A percentile compares a stretch with the other conserved stretches of the same genome.
Evolutionary conservation across 768 basidiomycete genomes (phyloP).

Genomic region (Psilocybe azurescens): DNA sequence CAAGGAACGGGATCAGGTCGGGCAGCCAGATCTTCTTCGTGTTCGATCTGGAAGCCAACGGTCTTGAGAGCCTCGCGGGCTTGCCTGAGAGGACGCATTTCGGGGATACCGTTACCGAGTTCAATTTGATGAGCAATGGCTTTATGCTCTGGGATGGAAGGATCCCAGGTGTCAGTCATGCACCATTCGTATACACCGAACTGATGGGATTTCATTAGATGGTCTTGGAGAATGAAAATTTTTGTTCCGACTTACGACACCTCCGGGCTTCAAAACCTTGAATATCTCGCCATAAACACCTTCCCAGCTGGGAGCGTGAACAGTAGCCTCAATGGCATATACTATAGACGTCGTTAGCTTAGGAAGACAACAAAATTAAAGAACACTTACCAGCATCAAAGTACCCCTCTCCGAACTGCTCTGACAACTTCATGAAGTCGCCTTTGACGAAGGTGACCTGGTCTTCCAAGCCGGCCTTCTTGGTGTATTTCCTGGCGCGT

Average conservation of each 20-base stretch:
- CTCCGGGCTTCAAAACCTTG: constrained; percentile 95
- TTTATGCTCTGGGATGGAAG: constrained; percentile 86
- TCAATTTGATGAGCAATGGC: constrained; percentile 90
- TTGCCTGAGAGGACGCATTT: constrained; percentile 82
- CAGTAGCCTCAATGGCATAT: constrained; percentile 97
- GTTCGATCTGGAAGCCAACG: constrained; percentile 87
- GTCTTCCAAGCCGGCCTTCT: constrained; percentile 71
- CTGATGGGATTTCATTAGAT: constrained; percentile 41
- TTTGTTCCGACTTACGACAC: constrained; percentile 61
- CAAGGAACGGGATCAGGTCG: constrained; percentile 80
- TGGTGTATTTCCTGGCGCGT: constrained; percentile 85
- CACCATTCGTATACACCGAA: constrained; percentile 99
- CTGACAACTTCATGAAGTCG: constrained; percentile 94
- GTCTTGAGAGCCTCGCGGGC: constrained; percentile 78
- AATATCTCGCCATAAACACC: constrained; percentile 94
- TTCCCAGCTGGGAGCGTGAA: constrained; percentile 95
- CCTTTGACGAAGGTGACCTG: constrained; percentile 88
- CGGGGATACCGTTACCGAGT: constrained; percentile 95
- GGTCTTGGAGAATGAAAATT: constrained; percentile 20
- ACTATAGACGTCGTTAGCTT: constrained; percentile 46
- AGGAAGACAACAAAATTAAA: not conserved
- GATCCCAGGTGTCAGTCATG: constrained; percentile 96
- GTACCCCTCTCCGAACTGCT: constrained; percentile 89
- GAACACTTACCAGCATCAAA: constrained; percentile 89
- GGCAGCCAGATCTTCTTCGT: constrained; percentile 94